Evolutionary conservation across 805 yeast species (phyloP).

Genomic region (Starmera pachycereana): DNA sequence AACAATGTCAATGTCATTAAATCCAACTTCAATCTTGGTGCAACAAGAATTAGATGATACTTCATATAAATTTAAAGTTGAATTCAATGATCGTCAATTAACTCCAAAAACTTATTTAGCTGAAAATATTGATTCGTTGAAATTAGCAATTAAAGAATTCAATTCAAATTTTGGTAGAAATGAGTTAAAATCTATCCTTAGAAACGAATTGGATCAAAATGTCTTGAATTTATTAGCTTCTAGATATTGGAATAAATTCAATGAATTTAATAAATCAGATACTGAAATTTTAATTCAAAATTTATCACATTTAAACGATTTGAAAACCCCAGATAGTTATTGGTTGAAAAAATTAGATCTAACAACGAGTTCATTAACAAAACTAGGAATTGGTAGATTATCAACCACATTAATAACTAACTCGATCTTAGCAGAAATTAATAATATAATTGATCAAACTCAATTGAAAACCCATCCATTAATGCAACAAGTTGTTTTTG

Average conservation of each 20-base stretch:
- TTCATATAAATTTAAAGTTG: constrained; percentile 86
- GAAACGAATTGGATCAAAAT: constrained; percentile 80
- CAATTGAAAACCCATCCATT: constrained; percentile 79
- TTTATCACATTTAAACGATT: constrained; percentile 43
- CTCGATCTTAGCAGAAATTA: constrained; percentile 69
- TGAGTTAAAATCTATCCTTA: constrained; percentile 68
- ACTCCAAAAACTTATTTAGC: constrained; percentile 94
- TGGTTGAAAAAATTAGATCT: constrained; percentile 87
- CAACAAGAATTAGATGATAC: constrained; percentile 92
- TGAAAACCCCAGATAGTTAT: constrained; percentile 57
- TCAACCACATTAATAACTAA: constrained; percentile 78
- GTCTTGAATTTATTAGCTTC: constrained; percentile 82
- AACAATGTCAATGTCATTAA: constrained; percentile 82
- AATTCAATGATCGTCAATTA: constrained; percentile 86
- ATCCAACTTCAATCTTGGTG: constrained; percentile 79
- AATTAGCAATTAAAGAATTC: constrained; percentile 78
- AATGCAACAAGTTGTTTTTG: constrained; percentile 70
- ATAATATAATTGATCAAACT: constrained; percentile 60
- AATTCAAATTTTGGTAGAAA: constrained; percentile 73
- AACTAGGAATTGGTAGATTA: constrained; percentile 86
- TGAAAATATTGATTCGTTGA: constrained; percentile 79
- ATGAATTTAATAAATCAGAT: constrained; percentile 5
- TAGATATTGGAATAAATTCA: constrained; percentile 77
- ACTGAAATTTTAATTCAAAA: constrained; percentile 27
- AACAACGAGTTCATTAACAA: constrained; percentile 75